Evolutionary conservation across 148 eudicot genomes (phyloP).

Genomic region (Chenopodium formosanum): DNA sequence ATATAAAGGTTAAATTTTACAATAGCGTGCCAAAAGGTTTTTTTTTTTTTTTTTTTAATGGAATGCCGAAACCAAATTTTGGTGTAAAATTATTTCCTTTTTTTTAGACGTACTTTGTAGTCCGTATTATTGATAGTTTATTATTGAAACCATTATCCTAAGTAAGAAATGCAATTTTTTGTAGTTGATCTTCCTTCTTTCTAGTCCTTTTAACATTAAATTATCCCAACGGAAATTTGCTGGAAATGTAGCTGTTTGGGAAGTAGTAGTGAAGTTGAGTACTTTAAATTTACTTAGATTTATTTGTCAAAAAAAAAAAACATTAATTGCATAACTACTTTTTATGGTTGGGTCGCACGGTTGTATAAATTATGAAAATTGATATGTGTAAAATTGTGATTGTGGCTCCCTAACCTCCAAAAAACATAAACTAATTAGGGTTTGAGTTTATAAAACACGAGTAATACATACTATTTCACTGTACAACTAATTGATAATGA

Average conservation of each 20-base stretch:
- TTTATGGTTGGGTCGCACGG: conserved; percentile 5
- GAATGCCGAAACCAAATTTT: no score
- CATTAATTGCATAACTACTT: background rate
- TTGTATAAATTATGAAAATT: background rate
- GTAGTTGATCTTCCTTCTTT: no score
- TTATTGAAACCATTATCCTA: no score
- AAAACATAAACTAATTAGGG: background rate
- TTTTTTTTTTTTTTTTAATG: no score
- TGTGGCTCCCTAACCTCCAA: conserved; percentile 4
- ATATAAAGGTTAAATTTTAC: no score
- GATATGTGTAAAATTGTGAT: background rate
- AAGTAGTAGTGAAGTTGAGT: background rate
- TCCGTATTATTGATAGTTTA: no score
- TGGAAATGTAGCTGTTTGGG: background rate
- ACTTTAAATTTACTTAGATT: background rate
- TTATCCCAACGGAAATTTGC: background rate
- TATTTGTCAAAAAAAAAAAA: background rate
- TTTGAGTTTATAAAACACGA: background rate
- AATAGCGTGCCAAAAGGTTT: no score
- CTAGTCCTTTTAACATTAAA: background rate
- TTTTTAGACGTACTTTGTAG: no score
- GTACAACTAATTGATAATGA: background rate
- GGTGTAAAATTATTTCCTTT: no score
- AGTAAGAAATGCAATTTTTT: no score
- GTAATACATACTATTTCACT: background rate